These are phyloP conservation scores for Malus sieversii DNA, from an alignment of 306 rosid species.

Conservation along the genomic window DNA sequence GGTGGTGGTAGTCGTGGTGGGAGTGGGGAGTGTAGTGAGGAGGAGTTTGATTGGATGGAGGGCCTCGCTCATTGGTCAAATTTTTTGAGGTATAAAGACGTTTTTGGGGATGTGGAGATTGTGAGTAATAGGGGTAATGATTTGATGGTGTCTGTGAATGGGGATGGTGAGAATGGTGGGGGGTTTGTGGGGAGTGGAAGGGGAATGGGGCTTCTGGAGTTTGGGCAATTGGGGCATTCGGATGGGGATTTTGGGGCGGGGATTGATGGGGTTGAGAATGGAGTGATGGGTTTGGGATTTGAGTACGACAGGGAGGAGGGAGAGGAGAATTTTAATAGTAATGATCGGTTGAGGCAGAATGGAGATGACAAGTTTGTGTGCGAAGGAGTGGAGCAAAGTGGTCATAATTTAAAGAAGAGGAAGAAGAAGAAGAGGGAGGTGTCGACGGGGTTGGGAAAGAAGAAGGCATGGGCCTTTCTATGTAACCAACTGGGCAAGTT, in stretches of 20 bases:
- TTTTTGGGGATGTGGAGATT: slow-evolving; percentile 73
- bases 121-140: slow-evolving; percentile 42
- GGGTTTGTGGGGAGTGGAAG: slow-evolving; percentile 43
- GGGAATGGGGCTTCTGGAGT: slow-evolving; percentile 65
- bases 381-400: slow-evolving; percentile 62
- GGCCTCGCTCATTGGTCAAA: slow-evolving; percentile 89
- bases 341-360: slow-evolving; percentile 47
- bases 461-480: slow-evolving; percentile 66
- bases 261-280: slow-evolving; percentile 81
- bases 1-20: slow-evolving; percentile 7
- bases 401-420: slow-evolving; percentile 31
- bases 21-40: slow-evolving; percentile 41
- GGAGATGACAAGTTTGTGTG: slow-evolving; percentile 62
- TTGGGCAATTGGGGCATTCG: slow-evolving; percentile 70
- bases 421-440: slow-evolving; percentile 60
- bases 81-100: slow-evolving; percentile 87
- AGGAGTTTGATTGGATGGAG: slow-evolving; percentile 89
- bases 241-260: slow-evolving; percentile 62
- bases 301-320: slow-evolving; percentile 74
- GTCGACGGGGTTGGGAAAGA: slow-evolving; percentile 56
- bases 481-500: slow-evolving; percentile 56
- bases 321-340: slow-evolving; percentile 65
- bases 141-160: slow-evolving; percentile 34
- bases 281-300: slow-evolving; percentile 72
- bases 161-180: slow-evolving; percentile 45